Evolutionary conservation across 2,329 filamentous ascomycete genomes (phyloP).

Genomic region (Mariannaea elegans): DNA sequence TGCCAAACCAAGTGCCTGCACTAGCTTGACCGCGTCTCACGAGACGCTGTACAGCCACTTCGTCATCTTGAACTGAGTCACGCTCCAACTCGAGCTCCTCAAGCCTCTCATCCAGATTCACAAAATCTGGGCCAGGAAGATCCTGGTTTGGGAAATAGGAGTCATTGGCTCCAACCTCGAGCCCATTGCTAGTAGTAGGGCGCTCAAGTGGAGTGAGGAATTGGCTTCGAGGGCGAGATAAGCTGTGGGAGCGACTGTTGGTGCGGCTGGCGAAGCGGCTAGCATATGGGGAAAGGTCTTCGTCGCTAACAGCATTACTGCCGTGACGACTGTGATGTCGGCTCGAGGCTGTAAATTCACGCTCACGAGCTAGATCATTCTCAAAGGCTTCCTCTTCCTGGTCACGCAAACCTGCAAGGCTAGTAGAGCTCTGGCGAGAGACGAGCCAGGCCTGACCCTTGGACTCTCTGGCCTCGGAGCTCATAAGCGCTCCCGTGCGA

Average conservation of each 20-base stretch:
- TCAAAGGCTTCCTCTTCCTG: slow-evolving; percentile 63
- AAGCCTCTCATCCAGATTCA: slow-evolving; percentile 67
- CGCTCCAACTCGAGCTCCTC: slow-evolving; percentile 62
- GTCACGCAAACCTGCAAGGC: slow-evolving; percentile 61
- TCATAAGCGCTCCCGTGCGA: slow-evolving; percentile 69
- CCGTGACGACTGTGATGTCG: slow-evolving; percentile 58
- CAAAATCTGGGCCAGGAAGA: slow-evolving; percentile 67
- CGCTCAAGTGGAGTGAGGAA: slow-evolving; percentile 56
- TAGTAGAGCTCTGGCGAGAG: slow-evolving; percentile 72
- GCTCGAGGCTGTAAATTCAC: slow-evolving; percentile 53
- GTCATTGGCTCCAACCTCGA: slow-evolving; percentile 27
- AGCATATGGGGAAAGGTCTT: slow-evolving; percentile 45
- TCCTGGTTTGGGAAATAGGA: slow-evolving; percentile 37
- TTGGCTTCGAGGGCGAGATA: slow-evolving; percentile 47
- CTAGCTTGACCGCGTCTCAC: slow-evolving; percentile 62
- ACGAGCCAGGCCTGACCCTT: slow-evolving; percentile 76
- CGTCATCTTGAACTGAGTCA: slow-evolving; percentile 63
- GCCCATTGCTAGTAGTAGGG: slow-evolving; percentile 47
- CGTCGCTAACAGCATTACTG: slow-evolving; percentile 53
- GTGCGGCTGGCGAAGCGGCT: slow-evolving; percentile 61
- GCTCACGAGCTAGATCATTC: slow-evolving; percentile 60
- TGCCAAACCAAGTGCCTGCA: slow-evolving; percentile 67
- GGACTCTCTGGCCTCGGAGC: slow-evolving; percentile 69
- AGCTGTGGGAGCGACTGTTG: slow-evolving; percentile 54
- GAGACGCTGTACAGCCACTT: slow-evolving; percentile 65